Base-by-base conservation (phyloP, 1,284 basidiomycete genomes). In the Sporisorium graminicola region DNA sequence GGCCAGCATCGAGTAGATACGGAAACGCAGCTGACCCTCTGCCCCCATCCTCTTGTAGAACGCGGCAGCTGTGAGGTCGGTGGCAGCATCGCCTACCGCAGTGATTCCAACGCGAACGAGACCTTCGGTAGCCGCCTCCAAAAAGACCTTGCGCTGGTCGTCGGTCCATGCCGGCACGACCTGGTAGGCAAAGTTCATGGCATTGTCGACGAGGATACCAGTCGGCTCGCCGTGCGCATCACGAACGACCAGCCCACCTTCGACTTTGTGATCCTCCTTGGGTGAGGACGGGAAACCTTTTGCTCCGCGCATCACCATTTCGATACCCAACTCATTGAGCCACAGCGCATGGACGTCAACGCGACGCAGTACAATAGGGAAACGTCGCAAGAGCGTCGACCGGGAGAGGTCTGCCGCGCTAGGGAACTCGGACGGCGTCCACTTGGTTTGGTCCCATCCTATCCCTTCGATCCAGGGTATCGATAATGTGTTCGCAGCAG, bases 401-500 rank as follows among this genome's bases (percentile, higher is more conserved):
- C 56, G 87, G 86, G 0, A 95, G 89, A 0, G 91, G 71, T 93
- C 91, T 5, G 88, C 58, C 13, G 75, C 92, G 26, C 90, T 92
- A 0, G 95, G 94, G 80, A 94, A 90, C 4, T 85, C 74, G 5
- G 77, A 53, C 0, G 68, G 72, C 8, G 55, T 44, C 72, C 79
- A 83, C 40, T 68, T 66, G 27, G 92, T 96, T 86, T 98, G 94
- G 83, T 98, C 93, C 94, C 95, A 98, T 6, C 94, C 95, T 87
- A 92, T 90, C 4, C 94, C 95, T 78, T 91, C 88, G 59, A 97
- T 90, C 93, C 93, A 96, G 9, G 63, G 66, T 46, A 61, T n/a
- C 24, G 51, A 47, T 5, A 58, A 35, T 5, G 47, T 9, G 5
- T 63, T 44, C 7, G 20, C 35, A 16, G 24, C 33, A 35, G 37